A percentile compares a stretch with the other conserved stretches of the same genome.
These are phyloP conservation scores for Ziziphus jujuba DNA, from an alignment of 306 rosid genomes.

Conservation along the genomic window DNA sequence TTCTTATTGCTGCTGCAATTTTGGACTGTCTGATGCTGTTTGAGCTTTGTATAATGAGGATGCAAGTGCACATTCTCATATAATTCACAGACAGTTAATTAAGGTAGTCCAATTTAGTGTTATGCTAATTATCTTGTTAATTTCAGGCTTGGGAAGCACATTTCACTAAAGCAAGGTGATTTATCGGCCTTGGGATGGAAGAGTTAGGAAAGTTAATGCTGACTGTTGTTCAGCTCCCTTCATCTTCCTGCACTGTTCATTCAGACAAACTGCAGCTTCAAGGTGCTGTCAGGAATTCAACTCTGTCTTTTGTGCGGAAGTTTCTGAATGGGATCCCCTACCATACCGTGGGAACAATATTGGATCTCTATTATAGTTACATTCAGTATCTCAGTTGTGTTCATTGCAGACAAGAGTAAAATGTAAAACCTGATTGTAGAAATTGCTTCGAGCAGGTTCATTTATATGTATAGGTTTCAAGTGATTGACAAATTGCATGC, in stretches of 20 bases:
- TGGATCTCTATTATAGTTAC: slow-evolving; percentile 1
- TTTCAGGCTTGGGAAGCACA: slow-evolving; percentile 79
- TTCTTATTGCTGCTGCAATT: not conserved
- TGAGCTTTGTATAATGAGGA: not conserved
- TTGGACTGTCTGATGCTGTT: slow-evolving; percentile 2
- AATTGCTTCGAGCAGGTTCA: not conserved
- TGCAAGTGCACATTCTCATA: not conserved
- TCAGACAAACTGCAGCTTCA: not conserved
- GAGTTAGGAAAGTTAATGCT: slow-evolving; percentile 30
- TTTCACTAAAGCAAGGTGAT: slow-evolving; percentile 65
- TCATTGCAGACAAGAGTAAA: not conserved
- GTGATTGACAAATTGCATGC: too few relatives aligned
- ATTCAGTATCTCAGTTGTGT: not conserved
- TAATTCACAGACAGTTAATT: not conserved
- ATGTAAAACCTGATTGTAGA: not conserved
- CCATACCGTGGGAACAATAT: not conserved
- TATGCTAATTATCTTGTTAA: slow-evolving; percentile 12
- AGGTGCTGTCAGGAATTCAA: not conserved
- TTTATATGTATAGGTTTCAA: too few relatives aligned
- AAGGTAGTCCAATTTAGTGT: slow-evolving; percentile 1
- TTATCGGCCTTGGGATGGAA: slow-evolving; percentile 72
- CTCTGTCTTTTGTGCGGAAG: not conserved
- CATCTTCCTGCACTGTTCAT: not conserved
- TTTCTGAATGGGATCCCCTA: not conserved
- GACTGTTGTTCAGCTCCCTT: slow-evolving; percentile 3